phyloP scores from a whole-genome alignment of 2,329 filamentous ascomycete genomes.

The Fusarium robinianum region DNA sequence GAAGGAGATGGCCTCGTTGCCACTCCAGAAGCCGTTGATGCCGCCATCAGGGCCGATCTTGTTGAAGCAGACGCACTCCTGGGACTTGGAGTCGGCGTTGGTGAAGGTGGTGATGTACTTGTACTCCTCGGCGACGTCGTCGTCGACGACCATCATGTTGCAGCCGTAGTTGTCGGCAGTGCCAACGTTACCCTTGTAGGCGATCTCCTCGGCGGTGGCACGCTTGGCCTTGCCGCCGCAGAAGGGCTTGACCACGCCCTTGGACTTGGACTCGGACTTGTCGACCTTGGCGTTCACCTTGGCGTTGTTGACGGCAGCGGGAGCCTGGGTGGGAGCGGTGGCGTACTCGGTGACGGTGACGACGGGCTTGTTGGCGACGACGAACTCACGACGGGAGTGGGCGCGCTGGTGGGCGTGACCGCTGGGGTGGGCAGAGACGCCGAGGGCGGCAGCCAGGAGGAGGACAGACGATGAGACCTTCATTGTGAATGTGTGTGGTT shows the following conservation, averaged over 20 bases:
- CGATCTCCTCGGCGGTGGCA: conserved; percentile 51
- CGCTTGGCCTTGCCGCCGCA: conserved; percentile 50
- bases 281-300: too few species aligned
- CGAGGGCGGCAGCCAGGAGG: conserved; percentile 47
- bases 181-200: conserved; percentile 54
- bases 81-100: conserved; percentile 42
- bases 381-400: conserved; percentile 41
- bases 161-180: conserved; percentile 49
- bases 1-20: conserved; percentile 48
- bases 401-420: conserved; percentile 44
- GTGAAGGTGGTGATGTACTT: conserved; percentile 50
- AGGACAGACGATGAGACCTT: conserved; percentile 47
- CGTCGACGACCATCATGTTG: conserved; percentile 55
- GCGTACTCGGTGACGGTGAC: conserved; percentile 32
- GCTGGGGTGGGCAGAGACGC: conserved; percentile 49
- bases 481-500: conserved; percentile 40
- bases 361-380: conserved; percentile 43
- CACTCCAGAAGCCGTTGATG: conserved; percentile 56
- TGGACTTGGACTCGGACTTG: conserved; percentile 14
- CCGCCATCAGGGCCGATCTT: conserved; percentile 53
- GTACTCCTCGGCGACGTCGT: conserved; percentile 46
- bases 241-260: conserved; percentile 40
- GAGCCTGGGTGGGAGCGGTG: conserved; percentile 20
- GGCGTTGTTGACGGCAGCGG: conserved; percentile 13
- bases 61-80: conserved; percentile 53